A percentile compares a stretch with the other conserved stretches of the same genome.
Conservation (phyloP, 805 yeast genomes). For the Kluyveromyces lactis region DNA sequence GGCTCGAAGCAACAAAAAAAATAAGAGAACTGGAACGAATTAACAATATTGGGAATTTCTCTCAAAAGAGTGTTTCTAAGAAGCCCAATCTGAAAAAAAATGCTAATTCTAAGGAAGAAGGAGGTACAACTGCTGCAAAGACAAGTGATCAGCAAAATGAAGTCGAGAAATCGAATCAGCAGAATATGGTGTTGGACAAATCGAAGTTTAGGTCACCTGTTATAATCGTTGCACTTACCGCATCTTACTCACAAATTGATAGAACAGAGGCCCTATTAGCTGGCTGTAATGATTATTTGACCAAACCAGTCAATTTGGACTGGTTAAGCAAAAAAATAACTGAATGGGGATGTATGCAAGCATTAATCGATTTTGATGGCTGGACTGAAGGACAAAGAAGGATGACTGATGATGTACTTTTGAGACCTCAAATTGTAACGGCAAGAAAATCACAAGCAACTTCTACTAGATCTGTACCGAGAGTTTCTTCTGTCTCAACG, state of each 20-base stretch:
- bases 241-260: slow-evolving; percentile 78
- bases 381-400: slow-evolving; percentile 53
- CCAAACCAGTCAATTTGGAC: slow-evolving; percentile 89
- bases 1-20: slow-evolving; percentile 89
- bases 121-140: too few species aligned
- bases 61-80: background rate
- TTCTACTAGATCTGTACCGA: slow-evolving; percentile 2
- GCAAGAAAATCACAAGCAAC: slow-evolving; percentile 1
- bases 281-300: slow-evolving; percentile 94
- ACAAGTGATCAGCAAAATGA: too few species aligned
- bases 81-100: too few species aligned
- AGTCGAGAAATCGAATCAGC: slow-evolving; percentile 11
- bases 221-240: slow-evolving; percentile 95
- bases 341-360: slow-evolving; percentile 99
- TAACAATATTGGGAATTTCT: slow-evolving; percentile 58
- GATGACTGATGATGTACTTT: slow-evolving; percentile 30
- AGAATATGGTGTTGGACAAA: slow-evolving; percentile 50
- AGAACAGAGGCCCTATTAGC: slow-evolving; percentile 88
- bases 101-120: too few species aligned
- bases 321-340: slow-evolving; percentile 93
- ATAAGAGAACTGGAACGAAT: slow-evolving; percentile 76
- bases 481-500: background rate
- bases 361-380: slow-evolving; percentile 88
- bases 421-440: slow-evolving; percentile 5
- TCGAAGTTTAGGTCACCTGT: slow-evolving; percentile 81